Percentiles rank a stretch among this genome's conserved stretches.
phyloP scores from a whole-genome alignment of 2,329 filamentous ascomycete genomes.

The Fusarium tupiense region DNA sequence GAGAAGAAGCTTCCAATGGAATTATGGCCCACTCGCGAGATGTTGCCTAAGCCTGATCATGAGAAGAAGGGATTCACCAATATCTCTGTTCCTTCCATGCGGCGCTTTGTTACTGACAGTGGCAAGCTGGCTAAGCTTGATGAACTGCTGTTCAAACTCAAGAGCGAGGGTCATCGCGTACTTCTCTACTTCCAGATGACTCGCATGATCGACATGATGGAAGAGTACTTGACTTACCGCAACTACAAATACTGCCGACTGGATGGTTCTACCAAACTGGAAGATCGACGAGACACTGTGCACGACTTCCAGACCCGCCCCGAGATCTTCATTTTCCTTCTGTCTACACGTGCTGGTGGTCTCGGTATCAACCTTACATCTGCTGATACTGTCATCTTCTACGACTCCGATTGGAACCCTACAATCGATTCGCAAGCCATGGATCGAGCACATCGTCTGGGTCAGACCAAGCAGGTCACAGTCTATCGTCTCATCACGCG shows the following conservation, averaged over 20 bases:
- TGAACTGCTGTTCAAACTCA: conserved; percentile 85
- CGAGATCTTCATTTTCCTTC: conserved; percentile 95
- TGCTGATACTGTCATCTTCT: conserved; percentile 99
- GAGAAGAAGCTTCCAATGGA: conserved; percentile 74
- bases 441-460: conserved; percentile 97
- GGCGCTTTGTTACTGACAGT: conserved; percentile 95
- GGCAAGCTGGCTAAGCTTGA: conserved; percentile 95
- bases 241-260: conserved; percentile 99
- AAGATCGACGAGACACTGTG: conserved; percentile 95
- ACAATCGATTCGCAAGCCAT: conserved; percentile 99
- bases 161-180: conserved; percentile 91
- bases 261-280: conserved; percentile 95
- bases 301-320: conserved; percentile 94
- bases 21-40: conserved; percentile 68
- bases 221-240: conserved; percentile 97
- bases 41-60: conserved; percentile 82
- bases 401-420: conserved; percentile 99
- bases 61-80: conserved; percentile 87
- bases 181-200: conserved; percentile 99
- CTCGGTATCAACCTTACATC: conserved; percentile 97
- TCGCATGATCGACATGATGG: conserved; percentile 99
- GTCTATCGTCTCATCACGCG: conserved; percentile 98
- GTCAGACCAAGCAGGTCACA: conserved; percentile 94
- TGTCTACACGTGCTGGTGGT: conserved; percentile 96
- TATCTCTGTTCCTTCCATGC: conserved; percentile 95